Evolutionary conservation across 192 early-diverging fungal species (phyloP).

Genomic region (Coemansia aciculifera): DNA sequence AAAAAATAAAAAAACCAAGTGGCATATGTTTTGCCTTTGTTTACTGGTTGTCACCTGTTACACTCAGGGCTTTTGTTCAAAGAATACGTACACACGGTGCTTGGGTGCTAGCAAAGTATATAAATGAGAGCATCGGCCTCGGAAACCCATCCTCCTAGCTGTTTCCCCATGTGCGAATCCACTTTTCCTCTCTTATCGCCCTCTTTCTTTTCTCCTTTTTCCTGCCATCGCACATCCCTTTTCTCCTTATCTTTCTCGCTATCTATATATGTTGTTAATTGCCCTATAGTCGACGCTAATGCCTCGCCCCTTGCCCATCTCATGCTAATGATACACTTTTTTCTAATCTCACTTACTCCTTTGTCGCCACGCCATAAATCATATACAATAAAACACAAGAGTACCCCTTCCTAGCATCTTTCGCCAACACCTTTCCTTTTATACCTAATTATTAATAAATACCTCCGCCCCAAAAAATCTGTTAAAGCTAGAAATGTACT

Average conservation of each 20-base stretch:
- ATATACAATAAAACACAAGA: not conserved
- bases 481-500: not conserved
- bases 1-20: not conserved
- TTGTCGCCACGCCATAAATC: not conserved
- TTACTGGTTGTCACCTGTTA: not conserved
- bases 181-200: slow-evolving; percentile 3
- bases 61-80: not conserved
- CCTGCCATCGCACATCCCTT: not conserved
- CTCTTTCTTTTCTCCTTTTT: not conserved
- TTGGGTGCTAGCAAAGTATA: not conserved
- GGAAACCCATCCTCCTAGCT: not conserved
- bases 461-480: not conserved
- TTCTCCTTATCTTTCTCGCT: not conserved
- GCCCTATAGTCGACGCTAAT: not conserved
- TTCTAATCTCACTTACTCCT: not conserved
- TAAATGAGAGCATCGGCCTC: not conserved
- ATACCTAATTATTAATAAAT: not conserved
- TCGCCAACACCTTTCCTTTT: not conserved
- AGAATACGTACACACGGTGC: not conserved
- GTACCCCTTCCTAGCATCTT: not conserved
- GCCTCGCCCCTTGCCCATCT: not conserved
- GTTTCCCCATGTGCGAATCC: not conserved
- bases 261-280: not conserved
- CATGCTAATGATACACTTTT: not conserved
- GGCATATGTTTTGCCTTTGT: not conserved